These are phyloP conservation scores for Rosa chinensis DNA, from an alignment of 306 rosid genomes.

Conservation along the genomic window DNA sequence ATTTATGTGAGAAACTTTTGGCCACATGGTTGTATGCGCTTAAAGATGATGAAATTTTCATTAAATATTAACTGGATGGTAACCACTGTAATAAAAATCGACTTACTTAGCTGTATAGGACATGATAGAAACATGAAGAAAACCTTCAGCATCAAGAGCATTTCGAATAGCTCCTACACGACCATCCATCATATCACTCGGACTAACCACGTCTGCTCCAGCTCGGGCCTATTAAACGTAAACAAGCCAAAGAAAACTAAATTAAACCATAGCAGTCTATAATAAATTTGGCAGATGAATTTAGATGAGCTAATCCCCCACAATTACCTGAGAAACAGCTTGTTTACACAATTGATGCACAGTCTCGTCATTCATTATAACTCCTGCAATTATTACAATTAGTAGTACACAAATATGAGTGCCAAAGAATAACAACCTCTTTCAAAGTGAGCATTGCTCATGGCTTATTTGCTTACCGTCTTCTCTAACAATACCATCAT, in stretches of 20 bases:
- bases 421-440: constrained; percentile 22
- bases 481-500: constrained; percentile 95
- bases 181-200: constrained; percentile 99
- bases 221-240: constrained; percentile 70
- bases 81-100: background rate
- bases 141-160: constrained; percentile 97
- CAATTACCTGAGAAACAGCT: constrained; percentile 93
- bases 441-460: constrained; percentile 16
- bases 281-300: constrained; percentile 14
- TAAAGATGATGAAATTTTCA: background rate
- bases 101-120: constrained; percentile 92
- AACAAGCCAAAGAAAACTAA: constrained; percentile 9
- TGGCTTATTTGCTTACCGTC: constrained; percentile 61
- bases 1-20: background rate
- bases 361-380: constrained; percentile 94
- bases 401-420: constrained; percentile 18
- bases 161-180: constrained; percentile 87
- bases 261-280: constrained; percentile 3
- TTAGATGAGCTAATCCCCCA: constrained; percentile 14
- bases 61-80: constrained; percentile 2
- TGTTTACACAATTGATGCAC: constrained; percentile 91
- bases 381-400: constrained; percentile 54
- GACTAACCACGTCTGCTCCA: constrained; percentile 98
- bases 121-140: constrained; percentile 88
- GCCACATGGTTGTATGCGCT: background rate